Evolutionary conservation across 768 basidiomycete species (phyloP).

Genomic region (Rickenella mellea): DNA sequence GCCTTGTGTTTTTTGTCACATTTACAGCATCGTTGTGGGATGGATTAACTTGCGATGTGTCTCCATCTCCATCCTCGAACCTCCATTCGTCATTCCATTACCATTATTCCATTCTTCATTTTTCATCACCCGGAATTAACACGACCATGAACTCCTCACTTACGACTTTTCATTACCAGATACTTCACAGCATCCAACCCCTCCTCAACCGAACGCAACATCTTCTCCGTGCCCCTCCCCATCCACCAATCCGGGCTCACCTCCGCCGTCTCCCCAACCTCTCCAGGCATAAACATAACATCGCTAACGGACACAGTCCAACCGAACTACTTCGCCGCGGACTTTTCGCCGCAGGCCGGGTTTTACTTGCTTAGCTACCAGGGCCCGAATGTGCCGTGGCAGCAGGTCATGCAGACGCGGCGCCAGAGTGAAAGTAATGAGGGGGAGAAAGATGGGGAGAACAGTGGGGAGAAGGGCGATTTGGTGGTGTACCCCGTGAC

Average conservation of each 20-base stretch:
- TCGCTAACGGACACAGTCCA: slow-evolving; percentile 42
- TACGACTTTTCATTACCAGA: slow-evolving; percentile 27
- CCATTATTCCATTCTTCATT: too few relatives aligned
- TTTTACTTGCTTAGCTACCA: slow-evolving; percentile 75
- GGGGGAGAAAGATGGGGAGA: slow-evolving; percentile 77
- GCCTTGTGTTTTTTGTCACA: slow-evolving; percentile 1
- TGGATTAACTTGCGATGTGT: slow-evolving; percentile 4
- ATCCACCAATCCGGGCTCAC: slow-evolving; percentile 22
- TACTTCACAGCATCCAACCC: slow-evolving; percentile 87
- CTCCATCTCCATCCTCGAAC: too few relatives aligned
- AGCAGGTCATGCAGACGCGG: slow-evolving; percentile 57
- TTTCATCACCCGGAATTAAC: background rate
- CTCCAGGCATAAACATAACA: slow-evolving; percentile 27
- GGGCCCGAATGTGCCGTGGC: slow-evolving; percentile 84
- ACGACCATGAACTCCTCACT: too few relatives aligned
- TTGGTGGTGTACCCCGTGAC: slow-evolving; percentile 56
- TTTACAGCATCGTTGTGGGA: slow-evolving; percentile 9
- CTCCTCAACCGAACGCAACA: slow-evolving; percentile 70
- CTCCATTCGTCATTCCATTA: too few relatives aligned
- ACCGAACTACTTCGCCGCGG: slow-evolving; percentile 51
- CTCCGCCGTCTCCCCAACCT: slow-evolving; percentile 10
- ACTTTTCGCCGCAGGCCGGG: slow-evolving; percentile 79
- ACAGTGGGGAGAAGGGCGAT: slow-evolving; percentile 5
- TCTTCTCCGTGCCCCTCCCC: slow-evolving; percentile 76
- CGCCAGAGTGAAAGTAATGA: too few relatives aligned